Conservation (phyloP, 2,329 filamentous ascomycete genomes). For the Scedosporium dehoogii region DNA sequence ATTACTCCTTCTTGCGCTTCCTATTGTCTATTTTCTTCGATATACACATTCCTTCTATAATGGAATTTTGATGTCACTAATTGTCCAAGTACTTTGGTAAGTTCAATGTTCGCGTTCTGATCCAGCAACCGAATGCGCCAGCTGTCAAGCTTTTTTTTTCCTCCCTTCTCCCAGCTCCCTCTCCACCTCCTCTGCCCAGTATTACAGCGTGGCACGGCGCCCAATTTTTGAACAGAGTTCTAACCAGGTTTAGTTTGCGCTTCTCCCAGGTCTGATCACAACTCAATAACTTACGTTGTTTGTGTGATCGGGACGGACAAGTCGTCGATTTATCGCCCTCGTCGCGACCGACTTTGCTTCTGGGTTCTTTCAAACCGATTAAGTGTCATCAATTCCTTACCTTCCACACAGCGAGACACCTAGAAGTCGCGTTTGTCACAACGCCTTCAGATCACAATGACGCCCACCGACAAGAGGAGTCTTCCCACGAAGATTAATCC, state of each 20-base stretch:
- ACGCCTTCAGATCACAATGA: conserved; percentile 16
- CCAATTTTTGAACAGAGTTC: neutral
- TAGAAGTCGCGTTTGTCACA: neutral
- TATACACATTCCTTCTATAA: neutral
- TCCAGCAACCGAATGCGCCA: conserved; percentile 5
- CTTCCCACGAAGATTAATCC: conserved; percentile 53
- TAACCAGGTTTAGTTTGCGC: neutral
- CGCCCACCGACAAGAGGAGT: conserved; percentile 20
- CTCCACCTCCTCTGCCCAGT: neutral
- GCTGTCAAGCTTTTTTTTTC: neutral
- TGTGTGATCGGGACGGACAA: neutral
- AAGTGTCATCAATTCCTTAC: conserved; percentile 5
- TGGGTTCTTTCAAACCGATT: neutral
- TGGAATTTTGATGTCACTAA: neutral
- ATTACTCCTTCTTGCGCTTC: neutral
- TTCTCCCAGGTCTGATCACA: neutral
- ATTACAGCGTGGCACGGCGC: neutral
- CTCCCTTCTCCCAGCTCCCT: neutral
- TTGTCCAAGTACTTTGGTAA: neutral
- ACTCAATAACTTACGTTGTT: neutral
- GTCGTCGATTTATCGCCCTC: neutral
- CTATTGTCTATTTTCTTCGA: conserved; percentile 4
- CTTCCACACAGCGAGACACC: neutral
- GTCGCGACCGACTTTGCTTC: neutral
- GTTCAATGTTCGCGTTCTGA: neutral